Percentiles rank a stretch among this genome's conserved stretches.
Evolutionary conservation across 257 asterid species (phyloP).

Genomic region (Lycium ferocissimum): DNA sequence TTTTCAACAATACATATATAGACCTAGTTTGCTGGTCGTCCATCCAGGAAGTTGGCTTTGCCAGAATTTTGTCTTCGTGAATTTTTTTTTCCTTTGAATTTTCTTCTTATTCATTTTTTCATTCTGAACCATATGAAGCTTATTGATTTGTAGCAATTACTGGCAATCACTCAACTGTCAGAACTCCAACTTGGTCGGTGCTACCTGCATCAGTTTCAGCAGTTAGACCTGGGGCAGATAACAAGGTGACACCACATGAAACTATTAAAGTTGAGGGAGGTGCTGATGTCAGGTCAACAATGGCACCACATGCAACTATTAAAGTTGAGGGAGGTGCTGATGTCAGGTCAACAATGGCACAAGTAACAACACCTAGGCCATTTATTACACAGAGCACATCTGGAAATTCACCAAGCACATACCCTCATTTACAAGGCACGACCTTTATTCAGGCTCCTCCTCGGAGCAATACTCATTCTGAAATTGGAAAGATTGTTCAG

Average conservation of each 20-base stretch:
- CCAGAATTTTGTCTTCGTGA: slow-evolving; percentile 16
- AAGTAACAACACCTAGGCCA: slow-evolving; percentile 53
- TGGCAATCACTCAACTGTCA: slow-evolving; percentile 53
- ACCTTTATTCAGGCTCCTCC: slow-evolving; percentile 50
- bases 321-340: slow-evolving; percentile 67
- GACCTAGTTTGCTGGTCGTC: slow-evolving; percentile 24
- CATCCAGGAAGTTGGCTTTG: slow-evolving; percentile 19
- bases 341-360: slow-evolving; percentile 55
- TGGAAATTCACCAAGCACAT: slow-evolving; percentile 45
- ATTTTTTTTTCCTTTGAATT: slow-evolving; percentile 31
- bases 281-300: slow-evolving; percentile 56
- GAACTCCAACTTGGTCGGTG: slow-evolving; percentile 79
- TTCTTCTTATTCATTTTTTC: slow-evolving; percentile 29
- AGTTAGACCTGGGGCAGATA: slow-evolving; percentile 55
- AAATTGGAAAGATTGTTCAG: slow-evolving; percentile 78
- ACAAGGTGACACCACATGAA: slow-evolving; percentile 57
- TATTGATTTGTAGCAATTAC: slow-evolving; percentile 48
- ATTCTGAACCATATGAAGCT: slow-evolving; percentile 41
- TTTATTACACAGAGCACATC: slow-evolving; percentile 52
- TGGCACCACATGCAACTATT: slow-evolving; percentile 53
- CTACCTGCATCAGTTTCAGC: slow-evolving; percentile 63
- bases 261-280: slow-evolving; percentile 62
- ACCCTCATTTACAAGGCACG: slow-evolving; percentile 56
- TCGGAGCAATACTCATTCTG: slow-evolving; percentile 67
- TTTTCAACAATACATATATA: background rate